A percentile compares a stretch with the other conserved stretches of the same genome.
Conservation (phyloP, 352 stramenopile genomes). For the Phytophthora multivora region DNA sequence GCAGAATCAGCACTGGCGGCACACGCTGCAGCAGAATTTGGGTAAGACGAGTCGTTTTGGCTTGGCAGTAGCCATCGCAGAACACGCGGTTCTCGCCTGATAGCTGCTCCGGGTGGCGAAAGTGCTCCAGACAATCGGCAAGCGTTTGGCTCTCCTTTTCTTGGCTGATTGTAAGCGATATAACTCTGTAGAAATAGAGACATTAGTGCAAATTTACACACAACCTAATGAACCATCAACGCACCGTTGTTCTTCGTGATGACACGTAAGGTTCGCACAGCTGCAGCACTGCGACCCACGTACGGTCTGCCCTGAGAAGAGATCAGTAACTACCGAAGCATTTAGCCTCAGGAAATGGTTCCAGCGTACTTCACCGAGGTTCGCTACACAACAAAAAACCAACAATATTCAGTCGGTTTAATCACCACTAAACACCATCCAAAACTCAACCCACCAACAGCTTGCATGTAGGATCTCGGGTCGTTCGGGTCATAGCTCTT, state of each 20-base stretch:
- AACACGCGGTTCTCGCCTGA: slow-evolving; percentile 70
- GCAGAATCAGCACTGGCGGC: slow-evolving; percentile 58
- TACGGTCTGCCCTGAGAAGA: slow-evolving; percentile 81
- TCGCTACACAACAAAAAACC: slow-evolving; percentile 32
- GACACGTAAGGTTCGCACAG: slow-evolving; percentile 73
- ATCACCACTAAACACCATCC: background rate
- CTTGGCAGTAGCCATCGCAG: slow-evolving; percentile 66
- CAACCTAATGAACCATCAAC: background rate
- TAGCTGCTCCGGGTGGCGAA: slow-evolving; percentile 64
- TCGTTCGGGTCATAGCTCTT: slow-evolving; percentile 42
- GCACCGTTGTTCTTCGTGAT: slow-evolving; percentile 63
- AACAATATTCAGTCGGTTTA: slow-evolving; percentile 6
- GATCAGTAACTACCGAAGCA: slow-evolving; percentile 65
- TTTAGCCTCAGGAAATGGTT: slow-evolving; percentile 61
- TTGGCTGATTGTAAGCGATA: slow-evolving; percentile 64
- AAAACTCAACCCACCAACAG: slow-evolving; percentile 52
- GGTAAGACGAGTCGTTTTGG: slow-evolving; percentile 69
- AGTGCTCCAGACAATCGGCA: slow-evolving; percentile 53
- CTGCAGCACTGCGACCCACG: slow-evolving; percentile 76
- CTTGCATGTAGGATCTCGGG: slow-evolving; percentile 60
- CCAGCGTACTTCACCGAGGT: slow-evolving; percentile 66
- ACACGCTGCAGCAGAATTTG: slow-evolving; percentile 75
- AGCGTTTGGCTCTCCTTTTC: slow-evolving; percentile 49
- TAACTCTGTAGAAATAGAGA: slow-evolving; percentile 39
- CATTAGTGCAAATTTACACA: background rate